Evolutionary conservation across 768 basidiomycete species (phyloP).

Genomic region (Pleurotus citrinopileatus): DNA sequence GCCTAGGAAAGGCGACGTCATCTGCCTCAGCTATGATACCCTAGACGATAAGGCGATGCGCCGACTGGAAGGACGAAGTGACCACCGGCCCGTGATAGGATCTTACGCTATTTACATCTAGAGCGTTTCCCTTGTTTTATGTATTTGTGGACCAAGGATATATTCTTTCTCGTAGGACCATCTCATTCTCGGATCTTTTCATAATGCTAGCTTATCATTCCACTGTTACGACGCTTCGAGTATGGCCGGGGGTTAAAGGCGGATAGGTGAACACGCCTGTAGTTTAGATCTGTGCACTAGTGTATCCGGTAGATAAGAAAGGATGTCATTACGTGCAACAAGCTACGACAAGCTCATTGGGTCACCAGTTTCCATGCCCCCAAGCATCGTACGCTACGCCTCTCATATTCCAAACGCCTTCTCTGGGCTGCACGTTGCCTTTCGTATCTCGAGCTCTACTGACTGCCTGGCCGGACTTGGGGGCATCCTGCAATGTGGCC

Average conservation of each 20-base stretch:
- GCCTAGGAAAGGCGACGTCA: conserved; percentile 63
- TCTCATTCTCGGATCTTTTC: too few relatives aligned
- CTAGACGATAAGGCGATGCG: conserved; percentile 76
- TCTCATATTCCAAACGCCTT: conserved; percentile 61
- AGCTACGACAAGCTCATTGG: too few relatives aligned
- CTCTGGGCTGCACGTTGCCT: conserved; percentile 46
- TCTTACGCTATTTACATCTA: conserved; percentile 68
- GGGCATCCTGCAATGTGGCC: conserved; percentile 34
- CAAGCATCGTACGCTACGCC: conserved; percentile 60
- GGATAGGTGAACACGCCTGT: too few relatives aligned
- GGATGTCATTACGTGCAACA: too few relatives aligned
- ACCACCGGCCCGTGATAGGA: conserved; percentile 85
- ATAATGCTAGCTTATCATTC: too few relatives aligned
- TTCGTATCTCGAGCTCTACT: conserved; percentile 52
- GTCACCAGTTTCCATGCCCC: conserved; percentile 39
- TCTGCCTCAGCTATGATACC: conserved; percentile 70
- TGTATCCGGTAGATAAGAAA: too few relatives aligned
- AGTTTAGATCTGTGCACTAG: too few relatives aligned
- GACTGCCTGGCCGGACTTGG: conserved; percentile 32
- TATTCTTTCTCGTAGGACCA: too few relatives aligned
- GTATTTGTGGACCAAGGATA: neutral
- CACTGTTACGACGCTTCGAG: too few relatives aligned
- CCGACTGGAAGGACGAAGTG: conserved; percentile 72
- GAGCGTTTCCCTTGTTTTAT: conserved; percentile 11
- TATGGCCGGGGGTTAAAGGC: too few relatives aligned